These are phyloP conservation scores for barley (Hordeum vulgare) DNA, from an alignment of 176 grass and related monocot species.

Conservation along the genomic window MorexV3_pseudomolecules_assembly NC_058519.1:566934965-566935464, in stretches of 20 bases:
- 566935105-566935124: background rate
- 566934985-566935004: background rate
- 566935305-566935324: slow-evolving; percentile 41
- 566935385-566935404: background rate
- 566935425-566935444: background rate
- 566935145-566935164: background rate
- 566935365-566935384: slow-evolving; percentile 10
- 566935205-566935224: background rate
- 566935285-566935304: slow-evolving; percentile 83
- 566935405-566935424: background rate
- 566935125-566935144: background rate
- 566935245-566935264: slow-evolving; percentile 68
- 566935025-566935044: background rate
- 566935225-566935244: slow-evolving; percentile 22
- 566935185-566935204: background rate
- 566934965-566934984: background rate
- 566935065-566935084: background rate
- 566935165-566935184: background rate
- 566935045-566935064: background rate
- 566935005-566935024: background rate
- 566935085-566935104: background rate
- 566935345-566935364: slow-evolving; percentile 4
- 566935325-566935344: background rate
- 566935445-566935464: background rate
- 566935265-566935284: slow-evolving; percentile 53